Percentiles rank a stretch among this genome's conserved stretches.
Conservation (phyloP, 23 red algal species). For the Porphyridium purpureum region DNA sequence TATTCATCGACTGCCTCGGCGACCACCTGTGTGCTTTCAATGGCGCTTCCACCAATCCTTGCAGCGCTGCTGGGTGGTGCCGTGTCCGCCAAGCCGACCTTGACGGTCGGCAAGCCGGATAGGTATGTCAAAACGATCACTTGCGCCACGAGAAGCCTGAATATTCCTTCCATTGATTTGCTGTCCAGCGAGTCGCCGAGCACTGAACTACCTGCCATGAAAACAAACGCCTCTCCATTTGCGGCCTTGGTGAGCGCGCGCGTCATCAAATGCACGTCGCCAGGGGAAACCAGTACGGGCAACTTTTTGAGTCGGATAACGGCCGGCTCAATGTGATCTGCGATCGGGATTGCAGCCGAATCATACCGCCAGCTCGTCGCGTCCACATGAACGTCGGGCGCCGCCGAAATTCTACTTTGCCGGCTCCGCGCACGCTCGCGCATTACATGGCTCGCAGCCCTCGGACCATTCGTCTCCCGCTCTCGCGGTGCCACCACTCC, state of each 20-base stretch:
- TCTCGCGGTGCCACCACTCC: too few relatives aligned
- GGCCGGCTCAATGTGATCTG: too few relatives aligned
- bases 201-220: slow-evolving; percentile 57
- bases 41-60: neutral
- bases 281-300: slow-evolving; percentile 31
- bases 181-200: slow-evolving; percentile 54
- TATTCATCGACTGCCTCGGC: too few relatives aligned
- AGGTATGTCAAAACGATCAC: slow-evolving; percentile 45
- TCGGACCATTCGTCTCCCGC: too few relatives aligned
- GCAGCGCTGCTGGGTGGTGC: neutral
- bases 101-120: slow-evolving; percentile 44
- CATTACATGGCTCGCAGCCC: too few relatives aligned
- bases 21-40: neutral
- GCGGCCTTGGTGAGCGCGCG: slow-evolving; percentile 21
- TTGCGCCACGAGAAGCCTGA: slow-evolving; percentile 50
- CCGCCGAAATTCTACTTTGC: too few relatives aligned
- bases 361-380: too few relatives aligned
- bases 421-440: too few relatives aligned
- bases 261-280: slow-evolving; percentile 32
- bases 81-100: slow-evolving; percentile 71
- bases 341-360: too few relatives aligned
- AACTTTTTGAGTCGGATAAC: neutral
- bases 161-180: slow-evolving; percentile 18
- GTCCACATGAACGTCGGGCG: too few relatives aligned
- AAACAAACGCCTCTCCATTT: slow-evolving; percentile 51